These are phyloP conservation scores for Halenospora varia DNA, from an alignment of 495 filamentous ascomycete genomes.

Conservation along the genomic window DNA sequence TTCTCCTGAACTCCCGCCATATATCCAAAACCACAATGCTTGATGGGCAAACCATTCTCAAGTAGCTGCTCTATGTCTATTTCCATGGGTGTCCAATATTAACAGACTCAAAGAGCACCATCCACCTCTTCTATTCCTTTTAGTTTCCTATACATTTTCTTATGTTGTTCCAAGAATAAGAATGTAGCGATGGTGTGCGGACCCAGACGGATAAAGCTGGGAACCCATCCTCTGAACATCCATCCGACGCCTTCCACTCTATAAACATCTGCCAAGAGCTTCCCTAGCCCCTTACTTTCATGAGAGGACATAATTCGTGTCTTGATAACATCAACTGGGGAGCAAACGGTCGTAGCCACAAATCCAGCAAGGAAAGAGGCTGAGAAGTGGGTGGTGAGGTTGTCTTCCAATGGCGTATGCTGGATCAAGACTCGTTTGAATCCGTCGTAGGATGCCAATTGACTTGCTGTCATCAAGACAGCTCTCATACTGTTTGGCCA, in stretches of 20 bases:
- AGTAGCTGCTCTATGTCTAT: background rate
- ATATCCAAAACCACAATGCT: constrained; percentile 7
- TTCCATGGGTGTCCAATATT: background rate
- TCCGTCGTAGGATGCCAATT: constrained; percentile 86
- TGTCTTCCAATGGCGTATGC: constrained; percentile 66
- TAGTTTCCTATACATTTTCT: constrained; percentile 57
- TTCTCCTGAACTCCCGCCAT: constrained; percentile 16
- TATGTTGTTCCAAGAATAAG: constrained; percentile 89
- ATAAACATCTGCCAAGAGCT: constrained; percentile 63
- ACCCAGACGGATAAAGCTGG: constrained; percentile 87
- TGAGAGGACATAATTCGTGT: constrained; percentile 85
- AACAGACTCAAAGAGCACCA: constrained; percentile 7
- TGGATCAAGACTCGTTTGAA: constrained; percentile 79
- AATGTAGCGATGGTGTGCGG: constrained; percentile 94
- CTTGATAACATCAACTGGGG: constrained; percentile 96
- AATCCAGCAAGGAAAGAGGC: constrained; percentile 86
- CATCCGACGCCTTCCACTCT: constrained; percentile 76
- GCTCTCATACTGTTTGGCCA: constrained; percentile 89
- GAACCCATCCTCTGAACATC: constrained; percentile 98
- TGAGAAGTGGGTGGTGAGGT: constrained; percentile 78
- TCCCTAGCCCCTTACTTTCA: constrained; percentile 52
- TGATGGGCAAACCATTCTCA: background rate
- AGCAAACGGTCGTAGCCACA: constrained; percentile 91
- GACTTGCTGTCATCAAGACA: constrained; percentile 87
- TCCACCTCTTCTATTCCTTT: constrained; percentile 38